phyloP scores from a whole-genome alignment of 371 early-diverging fungal species.

The Mortierella sp. region DNA sequence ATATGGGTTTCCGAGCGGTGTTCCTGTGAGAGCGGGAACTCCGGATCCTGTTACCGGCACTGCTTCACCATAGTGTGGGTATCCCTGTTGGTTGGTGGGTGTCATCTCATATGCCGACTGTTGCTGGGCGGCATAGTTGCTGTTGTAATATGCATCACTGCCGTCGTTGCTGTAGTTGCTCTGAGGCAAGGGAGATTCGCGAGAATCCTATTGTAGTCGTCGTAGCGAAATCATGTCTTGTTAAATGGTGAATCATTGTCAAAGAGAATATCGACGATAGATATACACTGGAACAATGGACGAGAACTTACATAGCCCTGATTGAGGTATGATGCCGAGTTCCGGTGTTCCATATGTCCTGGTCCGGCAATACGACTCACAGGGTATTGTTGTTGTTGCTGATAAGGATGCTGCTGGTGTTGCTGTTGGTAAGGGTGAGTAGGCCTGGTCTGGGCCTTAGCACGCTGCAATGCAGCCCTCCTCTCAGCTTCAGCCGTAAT shows the following conservation, averaged over 20 bases:
- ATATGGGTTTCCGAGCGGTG: conserved; percentile 12
- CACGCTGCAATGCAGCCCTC: background rate
- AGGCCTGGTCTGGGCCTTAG: background rate
- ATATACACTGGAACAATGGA: background rate
- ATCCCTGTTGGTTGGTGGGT: background rate
- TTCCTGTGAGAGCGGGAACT: background rate
- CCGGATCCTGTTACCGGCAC: conserved; percentile 8
- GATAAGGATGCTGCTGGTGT: background rate
- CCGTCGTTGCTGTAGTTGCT: conserved; percentile 5
- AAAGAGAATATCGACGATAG: background rate
- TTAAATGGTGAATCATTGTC: too few species aligned
- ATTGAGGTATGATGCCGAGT: conserved; percentile 21
- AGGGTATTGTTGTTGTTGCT: conserved; percentile 21
- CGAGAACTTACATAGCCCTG: conserved; percentile 22
- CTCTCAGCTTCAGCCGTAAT: conserved; percentile 45
- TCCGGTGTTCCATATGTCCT: conserved; percentile 1
- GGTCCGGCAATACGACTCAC: conserved; percentile 18
- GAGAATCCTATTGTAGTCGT: conserved; percentile 8
- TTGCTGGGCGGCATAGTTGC: conserved; percentile 23
- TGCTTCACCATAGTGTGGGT: background rate
- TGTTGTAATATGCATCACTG: conserved; percentile 26
- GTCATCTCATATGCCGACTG: conserved; percentile 24
- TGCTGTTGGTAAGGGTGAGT: conserved; percentile 26
- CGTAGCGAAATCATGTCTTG: too few species aligned
- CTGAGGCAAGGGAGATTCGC: conserved; percentile 4